Percentiles rank a stretch among this genome's conserved stretches.
phyloP scores from a whole-genome alignment of 192 early-diverging fungal species.

The Backusella sp. region DNA sequence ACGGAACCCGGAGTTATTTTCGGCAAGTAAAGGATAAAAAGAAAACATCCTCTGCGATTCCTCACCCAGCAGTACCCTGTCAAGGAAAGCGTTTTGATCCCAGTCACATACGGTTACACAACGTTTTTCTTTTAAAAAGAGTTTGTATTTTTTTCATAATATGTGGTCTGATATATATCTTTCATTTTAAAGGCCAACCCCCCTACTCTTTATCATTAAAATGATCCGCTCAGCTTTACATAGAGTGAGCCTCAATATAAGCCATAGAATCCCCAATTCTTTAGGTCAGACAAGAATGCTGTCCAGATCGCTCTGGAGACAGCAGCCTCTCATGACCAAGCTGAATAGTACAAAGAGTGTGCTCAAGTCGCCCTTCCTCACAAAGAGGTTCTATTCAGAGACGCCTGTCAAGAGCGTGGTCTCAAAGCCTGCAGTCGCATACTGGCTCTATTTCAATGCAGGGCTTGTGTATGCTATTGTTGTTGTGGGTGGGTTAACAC shows the following conservation, averaged over 20 bases:
- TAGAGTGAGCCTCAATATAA: neutral
- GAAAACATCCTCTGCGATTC: neutral
- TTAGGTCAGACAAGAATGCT: neutral
- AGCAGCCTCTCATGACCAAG: neutral
- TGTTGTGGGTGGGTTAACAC: slow-evolving; percentile 91
- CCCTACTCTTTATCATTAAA: neutral
- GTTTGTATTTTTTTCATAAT: neutral
- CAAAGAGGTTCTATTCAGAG: neutral
- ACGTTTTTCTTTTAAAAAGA: neutral
- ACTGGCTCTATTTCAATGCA: slow-evolving; percentile 89
- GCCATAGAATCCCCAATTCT: neutral
- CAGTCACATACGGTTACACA: neutral
- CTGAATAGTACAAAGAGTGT: neutral
- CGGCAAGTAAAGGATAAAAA: neutral
- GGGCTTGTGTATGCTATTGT: slow-evolving; percentile 92
- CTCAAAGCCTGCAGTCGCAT: slow-evolving; percentile 70
- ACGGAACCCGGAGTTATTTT: neutral
- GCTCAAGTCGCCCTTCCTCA: neutral
- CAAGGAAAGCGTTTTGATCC: neutral
- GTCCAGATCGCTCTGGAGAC: neutral
- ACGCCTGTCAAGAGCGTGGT: neutral
- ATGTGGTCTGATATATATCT: slow-evolving; percentile 13
- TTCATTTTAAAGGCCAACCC: neutral
- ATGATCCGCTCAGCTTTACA: slow-evolving; percentile 15
- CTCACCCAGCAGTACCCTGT: neutral